Base-by-base conservation (phyloP, 2,329 filamentous ascomycete genomes). In the Pestalotiopsis sp. region DNA sequence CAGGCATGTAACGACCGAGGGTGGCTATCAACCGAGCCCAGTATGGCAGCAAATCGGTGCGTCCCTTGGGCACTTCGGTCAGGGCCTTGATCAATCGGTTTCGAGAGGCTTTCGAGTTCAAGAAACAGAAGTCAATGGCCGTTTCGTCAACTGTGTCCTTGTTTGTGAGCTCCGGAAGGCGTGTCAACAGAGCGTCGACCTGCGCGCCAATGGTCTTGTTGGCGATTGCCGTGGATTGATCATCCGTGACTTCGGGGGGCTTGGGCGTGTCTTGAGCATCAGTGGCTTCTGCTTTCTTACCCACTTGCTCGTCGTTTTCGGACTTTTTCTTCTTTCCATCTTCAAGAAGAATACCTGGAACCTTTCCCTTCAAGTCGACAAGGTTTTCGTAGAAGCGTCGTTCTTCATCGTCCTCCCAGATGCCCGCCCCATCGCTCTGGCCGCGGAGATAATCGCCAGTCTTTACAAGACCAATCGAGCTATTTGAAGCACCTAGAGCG, bases 381-480 rank as follows among this genome's bases (percentile, higher is more conserved):
- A 99, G 81, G 72, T 98, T 98, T 83, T 99, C 96, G 81, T 99
- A 99, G 79, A 99, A 99, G 70, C 96, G 93, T 69, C 96, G 91
- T 81, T 99, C 95, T 67, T 99, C 96, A 77, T 99, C 96, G 75
- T 99, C 96, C 82, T 98, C 95, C 96, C 96, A 99, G 71, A 99
- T 98, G 0, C 96, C 96, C 27, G 95, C 89, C 23, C 94, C 95
- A 69, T 98, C 95, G 25, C 91, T 92, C 78, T 97, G 93, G 13
- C 94, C 95, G 49, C 94, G 92, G 52, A 98, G 85, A 76, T 98
- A 98, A 74, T 98, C 95, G 0, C 94, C 94, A 12, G 95, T 92
- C 82, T 98, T 98, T 74, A 98, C 92, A 52, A 98, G 88, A 41
- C 96, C 96, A 74, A 99, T 98, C 1, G 92, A 91, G 66, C 93